phyloP scores from a whole-genome alignment of 2,329 filamentous ascomycete genomes.

The Xylariaceae sp. region DNA sequence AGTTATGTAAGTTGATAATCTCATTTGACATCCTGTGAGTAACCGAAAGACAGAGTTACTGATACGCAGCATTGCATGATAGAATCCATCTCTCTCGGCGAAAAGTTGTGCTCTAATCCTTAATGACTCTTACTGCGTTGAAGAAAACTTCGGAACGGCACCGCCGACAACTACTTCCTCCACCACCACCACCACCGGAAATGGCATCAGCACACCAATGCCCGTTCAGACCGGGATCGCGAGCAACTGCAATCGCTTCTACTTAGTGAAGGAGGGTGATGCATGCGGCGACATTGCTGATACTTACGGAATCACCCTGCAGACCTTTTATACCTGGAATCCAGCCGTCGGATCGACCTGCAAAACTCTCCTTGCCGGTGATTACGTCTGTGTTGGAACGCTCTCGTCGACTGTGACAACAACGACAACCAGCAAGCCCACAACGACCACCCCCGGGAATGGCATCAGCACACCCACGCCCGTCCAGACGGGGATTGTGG shows the following conservation, averaged over 20 bases:
- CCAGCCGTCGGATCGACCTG: too few relatives aligned
- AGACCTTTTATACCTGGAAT: slow-evolving; percentile 5
- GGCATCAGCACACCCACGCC: slow-evolving; percentile 11
- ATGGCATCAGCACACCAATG: slow-evolving; percentile 10
- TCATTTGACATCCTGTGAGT: not conserved
- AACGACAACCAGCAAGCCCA: too few relatives aligned
- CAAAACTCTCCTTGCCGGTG: too few relatives aligned
- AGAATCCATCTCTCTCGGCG: slow-evolving; percentile 11
- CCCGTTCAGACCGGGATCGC: slow-evolving; percentile 12
- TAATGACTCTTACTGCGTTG: slow-evolving; percentile 12
- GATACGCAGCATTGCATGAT: not conserved
- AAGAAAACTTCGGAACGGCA: slow-evolving; percentile 11
- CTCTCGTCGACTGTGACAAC: too few relatives aligned
- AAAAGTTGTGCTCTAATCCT: slow-evolving; percentile 2
- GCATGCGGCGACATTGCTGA: slow-evolving; percentile 2
- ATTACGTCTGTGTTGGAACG: too few relatives aligned
- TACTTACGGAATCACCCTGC: slow-evolving; percentile 1
- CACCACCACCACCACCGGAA: slow-evolving; percentile 3
- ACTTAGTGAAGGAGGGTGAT: slow-evolving; percentile 8
- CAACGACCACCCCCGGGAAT: slow-evolving; percentile 6
- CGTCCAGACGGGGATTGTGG: slow-evolving; percentile 9
- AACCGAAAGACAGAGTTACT: slow-evolving; percentile 3
- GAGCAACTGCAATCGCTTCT: slow-evolving; percentile 13
- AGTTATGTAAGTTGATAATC: slow-evolving; percentile 1
- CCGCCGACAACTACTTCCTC: too few relatives aligned